phyloP scores from a whole-genome alignment of 352 stramenopile genomes.

The Pseudoperonospora humuli region DNA sequence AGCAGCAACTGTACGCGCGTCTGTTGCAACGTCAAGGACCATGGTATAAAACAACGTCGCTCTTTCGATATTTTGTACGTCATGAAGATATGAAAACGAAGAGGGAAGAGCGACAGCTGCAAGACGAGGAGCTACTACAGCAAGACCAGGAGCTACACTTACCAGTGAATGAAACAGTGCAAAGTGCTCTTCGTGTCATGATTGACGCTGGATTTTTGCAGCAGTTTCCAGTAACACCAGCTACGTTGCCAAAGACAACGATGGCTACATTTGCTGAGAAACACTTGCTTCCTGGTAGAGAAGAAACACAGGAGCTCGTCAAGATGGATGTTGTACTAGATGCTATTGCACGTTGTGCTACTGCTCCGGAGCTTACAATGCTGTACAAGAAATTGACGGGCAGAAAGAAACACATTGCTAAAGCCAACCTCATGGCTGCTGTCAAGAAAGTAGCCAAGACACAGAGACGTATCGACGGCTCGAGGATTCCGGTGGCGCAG shows the following conservation, averaged over 20 bases:
- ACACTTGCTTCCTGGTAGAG: background rate
- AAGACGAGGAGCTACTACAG: background rate
- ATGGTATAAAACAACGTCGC: slow-evolving; percentile 62
- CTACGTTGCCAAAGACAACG: background rate
- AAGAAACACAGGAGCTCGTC: slow-evolving; percentile 3
- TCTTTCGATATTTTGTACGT: slow-evolving; percentile 49
- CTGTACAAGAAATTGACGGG: slow-evolving; percentile 56
- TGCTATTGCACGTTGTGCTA: slow-evolving; percentile 48
- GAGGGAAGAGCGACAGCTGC: background rate
- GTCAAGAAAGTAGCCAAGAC: slow-evolving; percentile 45
- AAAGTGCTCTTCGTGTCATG: slow-evolving; percentile 35
- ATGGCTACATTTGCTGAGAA: slow-evolving; percentile 1
- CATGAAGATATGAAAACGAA: background rate
- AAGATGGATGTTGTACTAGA: slow-evolving; percentile 31
- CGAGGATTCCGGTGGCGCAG: slow-evolving; percentile 46
- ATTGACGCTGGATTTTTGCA: slow-evolving; percentile 32
- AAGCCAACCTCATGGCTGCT: slow-evolving; percentile 31
- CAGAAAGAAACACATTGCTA: slow-evolving; percentile 32
- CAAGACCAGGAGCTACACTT: slow-evolving; percentile 6
- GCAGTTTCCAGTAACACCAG: slow-evolving; percentile 11
- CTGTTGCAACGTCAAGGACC: slow-evolving; percentile 68
- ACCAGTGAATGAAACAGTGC: slow-evolving; percentile 24
- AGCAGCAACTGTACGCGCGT: slow-evolving; percentile 67
- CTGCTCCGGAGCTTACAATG: slow-evolving; percentile 30
- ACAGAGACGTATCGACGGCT: slow-evolving; percentile 66